Evolutionary conservation across 2,329 filamentous ascomycete genomes (phyloP).

Genomic region (Colletotrichum orbiculare): DNA sequence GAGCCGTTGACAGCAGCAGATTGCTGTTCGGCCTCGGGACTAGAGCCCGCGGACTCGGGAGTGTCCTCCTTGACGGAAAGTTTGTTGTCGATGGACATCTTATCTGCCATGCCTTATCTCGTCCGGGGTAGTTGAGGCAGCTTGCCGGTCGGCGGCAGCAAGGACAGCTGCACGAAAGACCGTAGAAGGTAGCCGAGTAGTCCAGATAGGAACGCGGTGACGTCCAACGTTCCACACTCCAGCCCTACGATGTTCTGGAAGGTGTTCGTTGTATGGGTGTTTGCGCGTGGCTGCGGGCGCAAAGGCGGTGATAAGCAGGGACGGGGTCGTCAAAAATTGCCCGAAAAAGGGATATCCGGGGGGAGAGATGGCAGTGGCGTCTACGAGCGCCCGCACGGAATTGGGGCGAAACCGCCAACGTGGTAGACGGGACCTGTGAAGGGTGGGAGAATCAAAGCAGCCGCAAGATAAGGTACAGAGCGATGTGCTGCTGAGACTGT

Average conservation of each 20-base stretch:
- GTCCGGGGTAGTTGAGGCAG: conserved; percentile 44
- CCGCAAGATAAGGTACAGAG: conserved; percentile 39
- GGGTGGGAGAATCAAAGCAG: conserved; percentile 39
- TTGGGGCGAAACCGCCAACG: conserved; percentile 36
- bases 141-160: conserved; percentile 48
- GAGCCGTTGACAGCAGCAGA: conserved; percentile 45
- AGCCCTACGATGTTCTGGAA: conserved; percentile 39
- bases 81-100: conserved; percentile 74
- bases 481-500: conserved; percentile 36
- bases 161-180: conserved; percentile 30
- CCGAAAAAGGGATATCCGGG: conserved; percentile 38
- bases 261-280: conserved; percentile 48
- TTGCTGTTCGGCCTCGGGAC: conserved; percentile 65
- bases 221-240: conserved; percentile 43
- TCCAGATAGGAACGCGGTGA: conserved; percentile 39
- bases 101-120: conserved; percentile 69
- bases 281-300: conserved; percentile 50
- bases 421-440: conserved; percentile 53
- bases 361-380: conserved; percentile 41
- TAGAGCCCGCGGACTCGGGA: conserved; percentile 71
- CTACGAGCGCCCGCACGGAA: conserved; percentile 41
- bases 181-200: conserved; percentile 41
- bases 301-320: conserved; percentile 42
- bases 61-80: conserved; percentile 67
- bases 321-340: conserved; percentile 42